These are phyloP conservation scores for Paraphoma sp. DNA, from an alignment of 2,329 filamentous ascomycete genomes.

Conservation along the genomic window DNA sequence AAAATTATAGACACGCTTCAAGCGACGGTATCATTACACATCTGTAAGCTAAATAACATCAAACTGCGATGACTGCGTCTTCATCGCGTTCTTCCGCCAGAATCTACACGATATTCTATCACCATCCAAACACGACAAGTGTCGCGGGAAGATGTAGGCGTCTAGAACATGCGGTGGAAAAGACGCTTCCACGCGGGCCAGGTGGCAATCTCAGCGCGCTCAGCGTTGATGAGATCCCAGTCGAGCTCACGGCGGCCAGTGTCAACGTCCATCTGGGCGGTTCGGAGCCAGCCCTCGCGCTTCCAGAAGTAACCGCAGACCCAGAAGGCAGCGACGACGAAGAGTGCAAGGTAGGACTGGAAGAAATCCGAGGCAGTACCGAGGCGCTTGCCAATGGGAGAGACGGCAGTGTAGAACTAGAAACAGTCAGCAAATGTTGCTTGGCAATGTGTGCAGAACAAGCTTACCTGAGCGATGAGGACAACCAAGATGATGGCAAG, in stretches of 20 bases:
- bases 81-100: too few species aligned
- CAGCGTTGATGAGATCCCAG: slow-evolving; percentile 68
- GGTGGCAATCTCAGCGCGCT: slow-evolving; percentile 57
- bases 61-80: too few species aligned
- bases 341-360: slow-evolving; percentile 54
- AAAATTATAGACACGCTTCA: too few species aligned
- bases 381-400: slow-evolving; percentile 34
- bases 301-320: slow-evolving; percentile 68
- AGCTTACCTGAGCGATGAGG: slow-evolving; percentile 48
- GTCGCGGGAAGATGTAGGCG: background rate
- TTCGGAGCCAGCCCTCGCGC: slow-evolving; percentile 63
- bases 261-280: slow-evolving; percentile 71
- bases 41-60: too few species aligned
- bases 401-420: slow-evolving; percentile 50
- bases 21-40: too few species aligned
- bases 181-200: slow-evolving; percentile 59
- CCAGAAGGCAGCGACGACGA: slow-evolving; percentile 53
- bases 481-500: slow-evolving; percentile 48
- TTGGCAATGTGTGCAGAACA: background rate
- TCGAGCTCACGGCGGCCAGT: slow-evolving; percentile 69
- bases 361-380: slow-evolving; percentile 54
- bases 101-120: too few species aligned
- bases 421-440: slow-evolving; percentile 9
- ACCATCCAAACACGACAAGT: too few species aligned
- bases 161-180: slow-evolving; percentile 35